phyloP scores from a whole-genome alignment of 345 rosid species.

The Geranium rotundifolium region DNA sequence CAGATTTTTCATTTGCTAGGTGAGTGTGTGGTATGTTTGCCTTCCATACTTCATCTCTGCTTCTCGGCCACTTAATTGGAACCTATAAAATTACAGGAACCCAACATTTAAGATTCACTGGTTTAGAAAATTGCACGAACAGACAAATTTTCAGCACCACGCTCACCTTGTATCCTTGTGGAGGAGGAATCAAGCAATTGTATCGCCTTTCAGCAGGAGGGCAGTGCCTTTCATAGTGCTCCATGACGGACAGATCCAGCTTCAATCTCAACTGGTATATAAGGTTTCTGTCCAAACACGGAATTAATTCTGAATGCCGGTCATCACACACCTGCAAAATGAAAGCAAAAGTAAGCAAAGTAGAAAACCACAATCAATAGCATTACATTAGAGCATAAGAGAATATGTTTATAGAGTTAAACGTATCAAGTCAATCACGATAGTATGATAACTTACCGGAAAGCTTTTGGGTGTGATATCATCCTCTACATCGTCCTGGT shows the following conservation, averaged over 20 bases:
- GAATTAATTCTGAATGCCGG: conserved; percentile 87
- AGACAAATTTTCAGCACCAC: neutral
- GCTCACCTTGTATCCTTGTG: conserved; percentile 79
- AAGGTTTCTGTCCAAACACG: conserved; percentile 83
- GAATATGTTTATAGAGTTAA: neutral
- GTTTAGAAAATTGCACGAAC: no score
- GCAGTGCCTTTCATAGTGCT: conserved; percentile 97
- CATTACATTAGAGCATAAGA: neutral
- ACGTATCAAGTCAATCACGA: no score
- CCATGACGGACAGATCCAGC: conserved; percentile 89
- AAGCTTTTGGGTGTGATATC: conserved; percentile 50
- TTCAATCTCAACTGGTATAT: conserved; percentile 93
- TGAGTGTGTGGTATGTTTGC: conserved; percentile 98
- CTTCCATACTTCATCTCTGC: conserved; percentile 99
- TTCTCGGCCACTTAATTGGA: conserved; percentile 97
- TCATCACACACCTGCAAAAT: conserved; percentile 82
- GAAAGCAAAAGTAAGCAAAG: neutral
- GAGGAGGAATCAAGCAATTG: conserved; percentile 98
- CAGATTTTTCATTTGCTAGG: conserved; percentile 96
- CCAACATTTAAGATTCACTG: no score
- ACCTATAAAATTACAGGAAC: conserved; percentile 28
- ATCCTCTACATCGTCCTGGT: conserved; percentile 35
- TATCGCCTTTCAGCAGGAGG: conserved; percentile 86
- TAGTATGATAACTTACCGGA: conserved; percentile 48
- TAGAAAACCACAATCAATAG: neutral